Evolutionary conservation across 192 early-diverging fungal genomes (phyloP).

Genomic region (Podila horticola): DNA sequence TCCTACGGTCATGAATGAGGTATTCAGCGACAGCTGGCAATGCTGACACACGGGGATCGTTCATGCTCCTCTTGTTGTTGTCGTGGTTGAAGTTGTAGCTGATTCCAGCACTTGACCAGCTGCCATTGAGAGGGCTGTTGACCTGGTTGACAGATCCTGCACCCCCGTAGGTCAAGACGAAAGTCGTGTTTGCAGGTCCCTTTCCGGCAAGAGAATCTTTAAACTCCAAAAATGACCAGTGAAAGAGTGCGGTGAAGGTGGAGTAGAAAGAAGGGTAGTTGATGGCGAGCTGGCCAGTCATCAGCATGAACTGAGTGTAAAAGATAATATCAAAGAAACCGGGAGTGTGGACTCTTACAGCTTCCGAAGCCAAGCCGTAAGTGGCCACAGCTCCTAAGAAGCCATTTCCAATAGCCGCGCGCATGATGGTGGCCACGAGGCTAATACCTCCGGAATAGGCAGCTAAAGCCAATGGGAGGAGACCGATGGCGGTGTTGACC

Average conservation of each 20-base stretch:
- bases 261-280: constrained; percentile 59
- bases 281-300: constrained; percentile 55
- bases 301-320: constrained; percentile 61
- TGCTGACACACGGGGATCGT: not conserved
- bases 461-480: constrained; percentile 33
- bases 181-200: constrained; percentile 38
- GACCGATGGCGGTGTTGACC: constrained; percentile 33
- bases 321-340: constrained; percentile 63
- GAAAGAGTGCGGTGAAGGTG: constrained; percentile 58
- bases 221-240: constrained; percentile 56
- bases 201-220: constrained; percentile 36
- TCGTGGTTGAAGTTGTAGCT: not conserved
- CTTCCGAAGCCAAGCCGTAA: constrained; percentile 26
- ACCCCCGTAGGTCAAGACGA: constrained; percentile 28
- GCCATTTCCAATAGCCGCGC: constrained; percentile 20
- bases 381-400: constrained; percentile 28
- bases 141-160: constrained; percentile 45
- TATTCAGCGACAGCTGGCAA: not conserved
- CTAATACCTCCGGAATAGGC: constrained; percentile 26
- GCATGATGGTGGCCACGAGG: constrained; percentile 27
- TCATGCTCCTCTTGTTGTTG: not conserved
- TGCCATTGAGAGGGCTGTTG: not conserved
- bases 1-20: no score
- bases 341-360: constrained; percentile 56
- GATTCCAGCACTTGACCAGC: no score